A percentile compares a stretch with the other conserved stretches of the same genome.
These are phyloP conservation scores for Arabis hirsuta DNA, from an alignment of 345 rosid species.

Conservation along the genomic window DNA sequence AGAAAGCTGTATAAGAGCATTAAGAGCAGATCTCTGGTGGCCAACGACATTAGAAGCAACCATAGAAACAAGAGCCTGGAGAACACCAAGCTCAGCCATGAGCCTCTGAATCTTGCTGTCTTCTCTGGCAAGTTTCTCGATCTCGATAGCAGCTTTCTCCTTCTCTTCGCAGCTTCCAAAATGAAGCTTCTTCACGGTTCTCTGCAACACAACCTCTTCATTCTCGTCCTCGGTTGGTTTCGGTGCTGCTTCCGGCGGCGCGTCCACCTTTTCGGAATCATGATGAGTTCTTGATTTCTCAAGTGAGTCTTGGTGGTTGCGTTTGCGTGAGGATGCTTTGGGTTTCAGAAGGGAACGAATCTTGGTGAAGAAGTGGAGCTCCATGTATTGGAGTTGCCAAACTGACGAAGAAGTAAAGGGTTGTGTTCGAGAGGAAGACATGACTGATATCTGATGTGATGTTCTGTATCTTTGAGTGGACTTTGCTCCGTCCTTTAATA, in stretches of 20 bases:
- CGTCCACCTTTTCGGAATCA: slow-evolving; percentile 16
- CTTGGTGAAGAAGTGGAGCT: slow-evolving; percentile 60
- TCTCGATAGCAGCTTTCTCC: slow-evolving; percentile 67
- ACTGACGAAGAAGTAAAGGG: slow-evolving; percentile 46
- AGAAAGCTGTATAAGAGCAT: slow-evolving; percentile 85
- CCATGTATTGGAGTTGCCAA: slow-evolving; percentile 51
- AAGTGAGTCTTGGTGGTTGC: slow-evolving; percentile 18
- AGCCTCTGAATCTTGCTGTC: slow-evolving; percentile 60
- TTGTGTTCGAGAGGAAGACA: slow-evolving; percentile 47
- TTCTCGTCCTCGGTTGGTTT: slow-evolving; percentile 38
- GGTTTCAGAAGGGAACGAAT: slow-evolving; percentile 64
- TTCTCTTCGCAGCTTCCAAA: slow-evolving; percentile 84
- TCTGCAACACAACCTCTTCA: slow-evolving; percentile 59
- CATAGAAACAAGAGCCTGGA: slow-evolving; percentile 79
- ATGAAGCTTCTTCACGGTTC: slow-evolving; percentile 80
- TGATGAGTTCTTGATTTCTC: slow-evolving; percentile 37
- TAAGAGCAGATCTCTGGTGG: slow-evolving; percentile 60
- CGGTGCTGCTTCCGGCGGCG: not conserved
- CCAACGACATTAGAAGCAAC: slow-evolving; percentile 46
- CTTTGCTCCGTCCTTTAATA: slow-evolving; percentile 27
- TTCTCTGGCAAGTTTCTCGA: slow-evolving; percentile 62
- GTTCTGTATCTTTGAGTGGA: slow-evolving; percentile 37
- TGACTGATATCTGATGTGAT: slow-evolving; percentile 26
- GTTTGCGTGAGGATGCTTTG: slow-evolving; percentile 51
- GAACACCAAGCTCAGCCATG: slow-evolving; percentile 90